Base-by-base conservation (phyloP, 306 rosid species). In the Pueraria montana region DNA sequence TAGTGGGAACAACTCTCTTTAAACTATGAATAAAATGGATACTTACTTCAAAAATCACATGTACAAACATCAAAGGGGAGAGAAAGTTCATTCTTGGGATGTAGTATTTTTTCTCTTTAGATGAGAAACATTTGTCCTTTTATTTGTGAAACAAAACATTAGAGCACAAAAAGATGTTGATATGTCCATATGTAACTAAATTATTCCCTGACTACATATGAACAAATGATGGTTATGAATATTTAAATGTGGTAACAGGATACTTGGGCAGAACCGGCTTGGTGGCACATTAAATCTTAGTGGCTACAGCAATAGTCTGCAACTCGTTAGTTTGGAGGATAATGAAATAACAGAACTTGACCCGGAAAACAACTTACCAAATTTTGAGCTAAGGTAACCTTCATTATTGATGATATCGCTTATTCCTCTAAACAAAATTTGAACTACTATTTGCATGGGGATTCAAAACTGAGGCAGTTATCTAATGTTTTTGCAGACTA, bases 401-500 rank as follows among this genome's bases (percentile, higher is more conserved):
- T 75, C 85, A 75, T 36, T 71, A 4, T 45, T 66, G 13, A 50
- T 83, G 21, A 50, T n/a, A 42, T 48, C 34, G n/a, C n/a, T n/a
- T n/a, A n/a, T n/a, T n/a, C 3, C 18, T 62, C 20, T 62, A 14
- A 12, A 27, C 1, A 32, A 64, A 63, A 32, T 32, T 3, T 65
- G 49, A 36, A 1, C 73, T 7, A 7, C 48, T 67, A 74, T 58
- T 55, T 52, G 71, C 70, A 34, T 58, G 50, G 11, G 48, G 9
- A 61, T 71, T 82, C 69, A 64, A 64, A 64, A 65, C 73, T 85
- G 71, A 84, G 72, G 49, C 46, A 36, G 43, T 64, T 85, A 65
- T 79, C 58, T 63, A 46, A 68, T 36, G 58, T 8, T 79, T 79
- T 75, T 81, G 79, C 91, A 92, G 97, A 82, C 85, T 92, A n/a